These are phyloP conservation scores for Copromyces sp. DNA, from an alignment of 495 filamentous ascomycete genomes.

Conservation along the genomic window DNA sequence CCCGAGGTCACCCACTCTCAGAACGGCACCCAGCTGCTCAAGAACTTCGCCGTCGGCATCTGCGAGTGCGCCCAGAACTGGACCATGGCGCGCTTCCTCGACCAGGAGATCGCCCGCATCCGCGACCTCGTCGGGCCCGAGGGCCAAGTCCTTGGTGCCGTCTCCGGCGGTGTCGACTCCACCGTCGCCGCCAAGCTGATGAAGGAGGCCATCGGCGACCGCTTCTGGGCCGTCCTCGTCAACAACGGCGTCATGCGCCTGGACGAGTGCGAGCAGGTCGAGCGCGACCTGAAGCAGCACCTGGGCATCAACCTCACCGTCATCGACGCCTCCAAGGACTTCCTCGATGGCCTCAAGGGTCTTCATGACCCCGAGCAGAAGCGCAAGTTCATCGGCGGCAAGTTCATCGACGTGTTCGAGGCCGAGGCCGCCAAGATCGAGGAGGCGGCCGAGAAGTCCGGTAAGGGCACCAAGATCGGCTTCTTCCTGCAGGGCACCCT, in stretches of 20 bases:
- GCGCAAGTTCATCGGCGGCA: constrained; percentile 71
- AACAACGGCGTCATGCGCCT: constrained; percentile 80
- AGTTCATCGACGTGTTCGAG: constrained; percentile 83
- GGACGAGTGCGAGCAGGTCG: constrained; percentile 71
- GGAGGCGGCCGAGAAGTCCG: constrained; percentile 49
- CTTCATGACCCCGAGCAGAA: constrained; percentile 81
- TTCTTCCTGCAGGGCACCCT: constrained; percentile 21
- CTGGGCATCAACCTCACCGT: constrained; percentile 88
- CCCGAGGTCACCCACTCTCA: constrained; percentile 72
- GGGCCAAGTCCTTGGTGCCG: constrained; percentile 76
- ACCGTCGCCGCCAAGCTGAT: constrained; percentile 86
- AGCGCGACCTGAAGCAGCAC: constrained; percentile 62
- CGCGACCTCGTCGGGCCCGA: constrained; percentile 63
- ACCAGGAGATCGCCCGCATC: constrained; percentile 69
- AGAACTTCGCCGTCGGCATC: constrained; percentile 75
- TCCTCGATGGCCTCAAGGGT: constrained; percentile 64
- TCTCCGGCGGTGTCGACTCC: constrained; percentile 85
- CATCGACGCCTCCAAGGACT: constrained; percentile 66
- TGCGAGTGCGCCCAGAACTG: constrained; percentile 66
- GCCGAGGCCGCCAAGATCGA: constrained; percentile 69
- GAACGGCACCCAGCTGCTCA: constrained; percentile 51
- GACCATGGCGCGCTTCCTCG: constrained; percentile 73
- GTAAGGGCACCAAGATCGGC: constrained; percentile 25
- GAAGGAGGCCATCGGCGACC: constrained; percentile 55
- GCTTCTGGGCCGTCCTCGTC: constrained; percentile 83